phyloP scores from a whole-genome alignment of 2,329 filamentous ascomycete genomes.

The Alternaria viburni region DNA sequence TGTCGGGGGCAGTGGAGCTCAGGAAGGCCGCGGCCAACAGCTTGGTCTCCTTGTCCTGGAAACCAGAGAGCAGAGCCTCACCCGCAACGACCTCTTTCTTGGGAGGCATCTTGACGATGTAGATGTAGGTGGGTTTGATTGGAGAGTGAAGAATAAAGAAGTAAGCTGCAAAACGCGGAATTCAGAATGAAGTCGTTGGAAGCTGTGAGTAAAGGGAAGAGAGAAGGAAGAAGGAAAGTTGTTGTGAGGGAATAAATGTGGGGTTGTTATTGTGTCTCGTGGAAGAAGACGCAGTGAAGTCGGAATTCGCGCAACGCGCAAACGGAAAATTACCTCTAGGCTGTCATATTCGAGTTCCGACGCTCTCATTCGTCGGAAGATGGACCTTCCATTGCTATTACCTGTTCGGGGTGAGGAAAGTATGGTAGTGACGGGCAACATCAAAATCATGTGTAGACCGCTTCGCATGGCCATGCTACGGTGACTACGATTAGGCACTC shows the following conservation, averaged over 20 bases:
- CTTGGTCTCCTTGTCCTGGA: conserved; percentile 33
- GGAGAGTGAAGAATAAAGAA: background rate
- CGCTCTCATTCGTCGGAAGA: background rate
- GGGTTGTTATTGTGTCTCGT: conserved; percentile 9
- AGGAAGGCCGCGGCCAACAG: conserved; percentile 42
- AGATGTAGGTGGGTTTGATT: background rate
- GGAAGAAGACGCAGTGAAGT: conserved; percentile 11
- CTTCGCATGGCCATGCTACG: background rate
- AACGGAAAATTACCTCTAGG: background rate
- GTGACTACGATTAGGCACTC: background rate
- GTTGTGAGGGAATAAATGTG: background rate
- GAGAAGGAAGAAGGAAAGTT: background rate
- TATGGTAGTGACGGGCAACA: background rate
- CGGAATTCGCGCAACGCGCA: background rate
- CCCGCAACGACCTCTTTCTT: conserved; percentile 25
- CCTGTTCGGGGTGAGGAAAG: background rate
- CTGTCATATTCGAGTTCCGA: background rate
- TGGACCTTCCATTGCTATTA: background rate
- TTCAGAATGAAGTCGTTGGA: background rate
- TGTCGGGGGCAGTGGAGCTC: conserved; percentile 32
- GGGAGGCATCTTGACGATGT: conserved; percentile 28
- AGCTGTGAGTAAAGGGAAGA: background rate
- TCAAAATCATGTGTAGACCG: background rate
- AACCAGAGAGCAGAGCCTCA: conserved; percentile 23
- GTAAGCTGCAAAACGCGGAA: background rate